Evolutionary conservation across 768 basidiomycete species (phyloP).

Genomic region (Lanmaoa pseudosensibilis): DNA sequence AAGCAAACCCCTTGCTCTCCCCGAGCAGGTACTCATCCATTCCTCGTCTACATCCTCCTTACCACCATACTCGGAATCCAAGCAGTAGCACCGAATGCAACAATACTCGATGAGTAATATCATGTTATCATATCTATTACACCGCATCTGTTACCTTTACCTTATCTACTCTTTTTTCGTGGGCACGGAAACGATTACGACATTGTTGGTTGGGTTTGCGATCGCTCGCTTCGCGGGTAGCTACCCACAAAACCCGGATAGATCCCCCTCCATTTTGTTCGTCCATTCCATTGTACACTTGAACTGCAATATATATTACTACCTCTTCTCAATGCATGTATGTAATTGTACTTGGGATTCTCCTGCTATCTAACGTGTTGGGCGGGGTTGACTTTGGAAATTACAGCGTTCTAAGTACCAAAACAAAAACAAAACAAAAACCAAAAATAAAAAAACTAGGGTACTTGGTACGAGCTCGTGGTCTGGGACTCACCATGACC

Average conservation of each 20-base stretch:
- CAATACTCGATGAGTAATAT: slow-evolving; percentile 3
- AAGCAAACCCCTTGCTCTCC: slow-evolving; percentile 4
- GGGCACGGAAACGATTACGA: background rate
- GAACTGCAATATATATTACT: background rate
- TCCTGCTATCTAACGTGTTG: too few species aligned
- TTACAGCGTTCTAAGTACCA: too few species aligned
- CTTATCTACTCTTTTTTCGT: slow-evolving; percentile 14
- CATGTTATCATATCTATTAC: slow-evolving; percentile 19
- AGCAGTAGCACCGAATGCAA: slow-evolving; percentile 12
- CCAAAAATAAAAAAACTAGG: too few species aligned
- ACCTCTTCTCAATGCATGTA: background rate
- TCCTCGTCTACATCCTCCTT: slow-evolving; percentile 41
- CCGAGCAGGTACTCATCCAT: slow-evolving; percentile 29
- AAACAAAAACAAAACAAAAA: too few species aligned
- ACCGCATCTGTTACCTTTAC: slow-evolving; percentile 30
- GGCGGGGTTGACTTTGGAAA: too few species aligned
- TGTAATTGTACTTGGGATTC: too few species aligned
- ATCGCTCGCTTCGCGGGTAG: background rate
- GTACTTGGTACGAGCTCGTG: too few species aligned
- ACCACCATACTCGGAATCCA: slow-evolving; percentile 42
- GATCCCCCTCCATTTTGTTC: slow-evolving; percentile 16
- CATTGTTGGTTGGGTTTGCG: background rate
- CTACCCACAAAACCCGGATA: slow-evolving; percentile 7
- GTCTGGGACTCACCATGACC: too few species aligned
- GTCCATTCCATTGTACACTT: slow-evolving; percentile 17